A percentile compares a stretch with the other conserved stretches of the same genome.
phyloP scores from a whole-genome alignment of 1,284 basidiomycete species.

The Melampsora americana region DNA sequence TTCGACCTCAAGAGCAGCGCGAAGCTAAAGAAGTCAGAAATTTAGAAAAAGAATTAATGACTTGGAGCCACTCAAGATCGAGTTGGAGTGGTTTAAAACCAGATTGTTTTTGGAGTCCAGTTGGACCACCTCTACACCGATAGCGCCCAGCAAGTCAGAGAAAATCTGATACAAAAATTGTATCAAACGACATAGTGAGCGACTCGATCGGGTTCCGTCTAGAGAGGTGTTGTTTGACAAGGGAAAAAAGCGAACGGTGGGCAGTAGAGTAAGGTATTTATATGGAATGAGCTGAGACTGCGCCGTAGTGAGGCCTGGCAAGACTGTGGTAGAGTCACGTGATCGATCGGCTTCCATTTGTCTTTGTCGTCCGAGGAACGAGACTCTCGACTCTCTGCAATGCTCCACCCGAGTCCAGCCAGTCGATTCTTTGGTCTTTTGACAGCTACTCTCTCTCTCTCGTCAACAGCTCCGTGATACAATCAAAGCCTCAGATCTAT shows the following conservation, averaged over 20 bases:
- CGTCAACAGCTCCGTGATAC: too few species aligned
- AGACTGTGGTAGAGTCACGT: not conserved
- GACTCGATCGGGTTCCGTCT: conserved; percentile 9
- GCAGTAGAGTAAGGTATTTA: not conserved
- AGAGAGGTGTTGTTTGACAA: conserved; percentile 8
- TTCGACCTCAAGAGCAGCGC: conserved; percentile 1
- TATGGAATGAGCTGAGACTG: not conserved
- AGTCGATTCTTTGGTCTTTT: too few species aligned
- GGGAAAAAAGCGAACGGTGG: not conserved
- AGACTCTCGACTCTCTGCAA: too few species aligned
- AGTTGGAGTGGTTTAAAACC: not conserved
- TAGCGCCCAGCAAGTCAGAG: not conserved
- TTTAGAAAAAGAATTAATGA: not conserved
- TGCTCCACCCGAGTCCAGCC: too few species aligned
- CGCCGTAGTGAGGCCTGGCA: not conserved
- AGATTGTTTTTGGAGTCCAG: not conserved
- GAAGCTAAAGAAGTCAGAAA: not conserved
- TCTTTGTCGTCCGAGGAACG: too few species aligned
- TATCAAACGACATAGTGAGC: not conserved
- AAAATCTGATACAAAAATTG: too few species aligned
- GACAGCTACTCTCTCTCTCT: too few species aligned
- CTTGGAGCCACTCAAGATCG: not conserved
- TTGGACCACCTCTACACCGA: conserved; percentile 6
- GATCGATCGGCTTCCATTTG: too few species aligned
- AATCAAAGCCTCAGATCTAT: too few species aligned